Percentiles rank a stretch among this genome's conserved stretches.
Conservation (phyloP, 1,139 yeast genomes). For the Saccharomyces uvarum region DNA sequence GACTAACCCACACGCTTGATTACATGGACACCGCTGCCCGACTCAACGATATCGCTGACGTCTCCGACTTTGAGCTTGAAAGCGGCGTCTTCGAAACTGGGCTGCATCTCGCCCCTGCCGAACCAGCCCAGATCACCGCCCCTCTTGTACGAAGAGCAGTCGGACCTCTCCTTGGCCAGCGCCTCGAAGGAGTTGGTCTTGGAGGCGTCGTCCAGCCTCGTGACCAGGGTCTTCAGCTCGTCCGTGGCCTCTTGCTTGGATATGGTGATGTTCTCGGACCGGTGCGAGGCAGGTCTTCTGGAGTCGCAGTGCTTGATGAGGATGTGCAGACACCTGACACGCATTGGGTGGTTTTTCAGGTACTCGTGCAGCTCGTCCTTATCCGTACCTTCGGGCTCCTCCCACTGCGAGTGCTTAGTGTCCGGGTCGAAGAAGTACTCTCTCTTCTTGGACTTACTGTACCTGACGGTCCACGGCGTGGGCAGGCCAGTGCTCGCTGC, state of each 20-base stretch:
- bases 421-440: constrained; percentile 73
- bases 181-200: constrained; percentile 46
- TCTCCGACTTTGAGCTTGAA: constrained; percentile 78
- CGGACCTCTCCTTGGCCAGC: constrained; percentile 76
- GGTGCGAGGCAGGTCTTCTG: constrained; percentile 90
- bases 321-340: constrained; percentile 67
- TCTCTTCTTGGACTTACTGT: constrained; percentile 72
- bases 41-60: constrained; percentile 73
- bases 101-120: constrained; percentile 90
- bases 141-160: constrained; percentile 77
- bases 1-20: constrained; percentile 69
- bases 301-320: constrained; percentile 75
- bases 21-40: constrained; percentile 86
- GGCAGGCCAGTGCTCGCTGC: constrained; percentile 60
- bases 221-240: constrained; percentile 51
- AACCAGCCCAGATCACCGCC: constrained; percentile 91
- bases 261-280: constrained; percentile 64
- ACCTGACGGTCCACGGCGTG: constrained; percentile 71
- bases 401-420: constrained; percentile 79
- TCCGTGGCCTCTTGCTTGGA: constrained; percentile 78
- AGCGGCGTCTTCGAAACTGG: constrained; percentile 82
- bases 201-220: constrained; percentile 60
- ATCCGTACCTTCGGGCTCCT: constrained; percentile 82
- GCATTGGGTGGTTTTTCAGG: constrained; percentile 45
- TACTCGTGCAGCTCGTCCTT: constrained; percentile 50